Evolutionary conservation across 2,329 filamentous ascomycete genomes (phyloP), one percentile per base, ranked within the genome.

Genomic region (Cordyceps javanica): DNA sequence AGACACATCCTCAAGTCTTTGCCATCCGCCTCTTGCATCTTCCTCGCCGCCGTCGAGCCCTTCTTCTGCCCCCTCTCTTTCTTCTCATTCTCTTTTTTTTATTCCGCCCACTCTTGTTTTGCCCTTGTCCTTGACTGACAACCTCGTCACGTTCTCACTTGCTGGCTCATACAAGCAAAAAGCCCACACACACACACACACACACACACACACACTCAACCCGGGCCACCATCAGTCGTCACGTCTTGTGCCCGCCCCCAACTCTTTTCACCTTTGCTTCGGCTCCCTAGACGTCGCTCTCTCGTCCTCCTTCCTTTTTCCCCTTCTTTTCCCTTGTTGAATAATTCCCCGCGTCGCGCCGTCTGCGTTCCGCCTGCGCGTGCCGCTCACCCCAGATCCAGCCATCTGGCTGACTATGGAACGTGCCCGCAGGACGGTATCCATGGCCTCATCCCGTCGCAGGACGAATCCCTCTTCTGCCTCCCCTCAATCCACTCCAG

Each of bases 401-500:
- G 57, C 57, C 19, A 16, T 28, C 41, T 51, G 57, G 57, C 57
- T 52, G 51, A 56, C 36, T 45, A 59, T 73, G 71, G 70, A 73
- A 62, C 71, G 71, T 67, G 66, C 69, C 67, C 70, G 71, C 64
- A 69, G 70, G 57, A 66, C 70, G 60, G 64, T 26, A 30, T 44
- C 52, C 32, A 56, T 53, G 48, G 38, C 44, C 28, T 55, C 64
- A 49, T 63, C 64, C 60, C 70, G 70, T 62, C 71, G 70, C 64
- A 69, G 64, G 59, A 62, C 66, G 34, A 57, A 65, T 25, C 68
- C 64, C 58, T 65, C 64, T 53, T 72, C 71, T 56, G 62, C 70
- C 16, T 72, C 71, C 61, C 70, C 70, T 58, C 67, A 64, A 25
- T 71, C 70, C 55, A 61, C 64, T 26, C 65, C 70, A 30, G 70